These are phyloP conservation scores for Carex sylvatica DNA, from an alignment of 202 grass and related monocot species.

Conservation along the genomic window DNA sequence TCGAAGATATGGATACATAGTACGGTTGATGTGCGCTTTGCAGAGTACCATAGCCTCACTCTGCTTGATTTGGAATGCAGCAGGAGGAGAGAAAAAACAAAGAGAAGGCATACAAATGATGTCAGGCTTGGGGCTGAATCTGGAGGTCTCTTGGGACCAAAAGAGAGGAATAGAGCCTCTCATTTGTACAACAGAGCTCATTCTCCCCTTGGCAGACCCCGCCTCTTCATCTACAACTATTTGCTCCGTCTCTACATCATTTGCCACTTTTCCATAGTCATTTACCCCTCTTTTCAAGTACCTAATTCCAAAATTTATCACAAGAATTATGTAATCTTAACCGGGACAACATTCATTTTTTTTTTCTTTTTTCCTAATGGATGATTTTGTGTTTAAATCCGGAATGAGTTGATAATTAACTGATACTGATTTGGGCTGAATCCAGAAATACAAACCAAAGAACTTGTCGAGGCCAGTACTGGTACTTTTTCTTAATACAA, in stretches of 20 bases:
- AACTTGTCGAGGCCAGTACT: constrained; percentile 10
- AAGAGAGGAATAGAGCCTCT: constrained; percentile 96
- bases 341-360: neutral
- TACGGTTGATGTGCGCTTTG: too few species aligned
- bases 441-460: constrained; percentile 20
- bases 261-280: constrained; percentile 93
- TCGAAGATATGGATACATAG: too few species aligned
- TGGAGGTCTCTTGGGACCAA: constrained; percentile 94
- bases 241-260: constrained; percentile 98
- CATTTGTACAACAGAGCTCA: constrained; percentile 94
- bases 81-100: neutral
- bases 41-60: too few species aligned
- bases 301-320: constrained; percentile 37
- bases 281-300: constrained; percentile 98
- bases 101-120: constrained; percentile 61
- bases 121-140: constrained; percentile 98
- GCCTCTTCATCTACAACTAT: constrained; percentile 90
- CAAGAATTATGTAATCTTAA: constrained; percentile 4
- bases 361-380: neutral
- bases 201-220: constrained; percentile 80
- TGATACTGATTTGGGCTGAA: neutral
- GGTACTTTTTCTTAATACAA: neutral
- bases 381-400: neutral
- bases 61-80: neutral
- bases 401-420: constrained; percentile 3